Evolutionary conservation across 1,139 yeast genomes (phyloP), one percentile per base, ranked within the genome.

Genomic region (Pichia sp.): DNA sequence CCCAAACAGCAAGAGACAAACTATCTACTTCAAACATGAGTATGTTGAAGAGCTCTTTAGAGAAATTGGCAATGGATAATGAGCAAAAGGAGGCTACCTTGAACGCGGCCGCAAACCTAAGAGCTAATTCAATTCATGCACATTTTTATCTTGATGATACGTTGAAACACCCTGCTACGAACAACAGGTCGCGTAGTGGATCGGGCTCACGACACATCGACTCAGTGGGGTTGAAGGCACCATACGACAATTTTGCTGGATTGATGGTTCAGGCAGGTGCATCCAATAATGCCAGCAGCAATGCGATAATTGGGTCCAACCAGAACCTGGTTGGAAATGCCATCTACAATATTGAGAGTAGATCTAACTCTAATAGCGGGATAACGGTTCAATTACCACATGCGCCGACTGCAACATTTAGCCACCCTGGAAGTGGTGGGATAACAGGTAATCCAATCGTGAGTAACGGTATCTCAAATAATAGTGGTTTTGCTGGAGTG

Each of bases 121-220:
- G 72, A 52, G 63, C 70, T 16, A 74, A 75, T 17, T 74, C 75
- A 29, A 83, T 79, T 39, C 94, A 84, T 58, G 91, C 94, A 1
- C 94, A 84, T 59, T 84, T 85, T 54, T 72, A 70, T 47, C 79
- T 79, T 9, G 85, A 80, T 46, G 94, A 84, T 43, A 69, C 82
- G 2, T 56, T 77, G 18, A 79, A 76, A 51, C 79, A 74, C 53
- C 47, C 51, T 5, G 46, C 51, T 29, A 45, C 66, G 23, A 52
- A 63, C 4, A 25, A 14, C 6, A 55, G 63, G 34, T 61, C 66
- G 34, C 56, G 63, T 5, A 59, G 66, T 23, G 53, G 66, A 36
- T 66, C 72, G 35, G 15, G 26, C 3, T 27, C 33, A 5, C 19
- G 16, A 7, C 53, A 53, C 1, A 45, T 45, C 27, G 65, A 60